Percentiles rank a stretch among this genome's conserved stretches.
These are phyloP conservation scores for Trifolium dubium DNA, from an alignment of 306 rosid species.

Conservation along the genomic window DNA sequence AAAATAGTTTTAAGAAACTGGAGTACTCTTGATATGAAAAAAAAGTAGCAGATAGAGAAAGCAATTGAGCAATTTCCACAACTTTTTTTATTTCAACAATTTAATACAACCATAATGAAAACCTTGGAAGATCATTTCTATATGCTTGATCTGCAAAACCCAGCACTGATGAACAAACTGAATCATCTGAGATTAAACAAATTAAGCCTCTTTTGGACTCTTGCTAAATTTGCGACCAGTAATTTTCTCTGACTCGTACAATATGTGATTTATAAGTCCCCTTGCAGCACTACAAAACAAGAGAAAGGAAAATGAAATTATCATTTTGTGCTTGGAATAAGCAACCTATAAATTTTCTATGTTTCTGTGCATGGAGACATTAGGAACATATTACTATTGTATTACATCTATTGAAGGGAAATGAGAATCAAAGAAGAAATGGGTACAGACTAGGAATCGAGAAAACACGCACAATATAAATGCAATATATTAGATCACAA, in stretches of 20 bases:
- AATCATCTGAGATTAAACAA: conserved; percentile 26
- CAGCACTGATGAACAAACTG: conserved; percentile 30
- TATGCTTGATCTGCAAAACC: conserved; percentile 33
- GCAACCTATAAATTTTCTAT: conserved; percentile 19
- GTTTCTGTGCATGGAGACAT: conserved; percentile 26
- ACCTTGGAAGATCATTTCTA: conserved; percentile 17
- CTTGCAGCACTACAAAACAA: conserved; percentile 77
- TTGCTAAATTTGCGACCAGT: conserved; percentile 78
- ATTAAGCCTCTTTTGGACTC: conserved; percentile 49
- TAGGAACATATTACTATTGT: conserved; percentile 2
- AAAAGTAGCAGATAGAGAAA: conserved; percentile 16
- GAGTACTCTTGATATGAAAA: conserved; percentile 38
- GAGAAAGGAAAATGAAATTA: conserved; percentile 21
- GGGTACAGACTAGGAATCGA: conserved; percentile 7
- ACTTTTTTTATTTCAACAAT: conserved; percentile 28
- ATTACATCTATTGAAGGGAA: conserved; percentile 29
- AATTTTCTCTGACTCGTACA: conserved; percentile 69
- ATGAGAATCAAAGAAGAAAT: conserved; percentile 3
- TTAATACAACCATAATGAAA: conserved; percentile 22
- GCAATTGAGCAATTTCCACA: conserved; percentile 13
- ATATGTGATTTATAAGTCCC: conserved; percentile 92
- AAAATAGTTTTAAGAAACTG: conserved; percentile 36
- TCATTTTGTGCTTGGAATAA: conserved; percentile 12
- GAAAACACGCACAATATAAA: conserved; percentile 31
- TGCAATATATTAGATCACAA: conserved; percentile 35